These are phyloP conservation scores for Achaetomiella virescens DNA, from an alignment of 495 filamentous ascomycete species.

Conservation along the genomic window DNA sequence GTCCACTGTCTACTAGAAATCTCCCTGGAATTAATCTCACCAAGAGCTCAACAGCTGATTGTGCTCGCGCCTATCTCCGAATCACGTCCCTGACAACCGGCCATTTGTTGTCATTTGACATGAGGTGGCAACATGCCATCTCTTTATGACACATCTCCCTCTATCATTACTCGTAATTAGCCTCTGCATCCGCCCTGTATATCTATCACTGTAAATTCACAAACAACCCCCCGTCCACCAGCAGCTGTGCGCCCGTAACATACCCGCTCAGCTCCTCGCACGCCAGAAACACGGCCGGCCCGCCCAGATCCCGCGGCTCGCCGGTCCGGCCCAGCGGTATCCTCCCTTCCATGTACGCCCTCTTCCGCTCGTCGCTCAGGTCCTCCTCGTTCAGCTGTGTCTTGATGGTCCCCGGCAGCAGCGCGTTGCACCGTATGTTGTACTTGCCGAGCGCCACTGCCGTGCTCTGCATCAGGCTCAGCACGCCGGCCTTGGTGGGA, in stretches of 20 bases:
- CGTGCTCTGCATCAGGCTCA: constrained; percentile 77
- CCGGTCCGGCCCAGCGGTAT: constrained; percentile 76
- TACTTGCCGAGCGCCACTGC: constrained; percentile 74
- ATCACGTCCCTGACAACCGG: too few relatives aligned
- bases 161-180: too few relatives aligned
- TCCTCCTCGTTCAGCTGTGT: constrained; percentile 87
- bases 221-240: constrained; percentile 78
- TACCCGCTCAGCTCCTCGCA: constrained; percentile 71
- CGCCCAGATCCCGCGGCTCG: constrained; percentile 61
- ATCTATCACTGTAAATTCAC: constrained; percentile 49
- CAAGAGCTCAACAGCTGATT: too few relatives aligned
- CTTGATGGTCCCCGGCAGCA: constrained; percentile 77
- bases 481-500: constrained; percentile 81
- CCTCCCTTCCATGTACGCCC: constrained; percentile 74
- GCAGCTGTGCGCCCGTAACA: constrained; percentile 74
- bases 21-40: too few relatives aligned
- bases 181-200: not conserved
- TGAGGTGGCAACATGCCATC: too few relatives aligned
- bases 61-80: too few relatives aligned
- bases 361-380: constrained; percentile 62
- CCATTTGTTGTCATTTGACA: too few relatives aligned
- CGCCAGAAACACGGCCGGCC: constrained; percentile 81
- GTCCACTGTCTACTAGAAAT: too few relatives aligned
- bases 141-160: too few relatives aligned
- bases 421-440: constrained; percentile 74